These are phyloP conservation scores for Adansonia gregorii DNA, from an alignment of 441 rosid species.

Conservation along the genomic window DNA sequence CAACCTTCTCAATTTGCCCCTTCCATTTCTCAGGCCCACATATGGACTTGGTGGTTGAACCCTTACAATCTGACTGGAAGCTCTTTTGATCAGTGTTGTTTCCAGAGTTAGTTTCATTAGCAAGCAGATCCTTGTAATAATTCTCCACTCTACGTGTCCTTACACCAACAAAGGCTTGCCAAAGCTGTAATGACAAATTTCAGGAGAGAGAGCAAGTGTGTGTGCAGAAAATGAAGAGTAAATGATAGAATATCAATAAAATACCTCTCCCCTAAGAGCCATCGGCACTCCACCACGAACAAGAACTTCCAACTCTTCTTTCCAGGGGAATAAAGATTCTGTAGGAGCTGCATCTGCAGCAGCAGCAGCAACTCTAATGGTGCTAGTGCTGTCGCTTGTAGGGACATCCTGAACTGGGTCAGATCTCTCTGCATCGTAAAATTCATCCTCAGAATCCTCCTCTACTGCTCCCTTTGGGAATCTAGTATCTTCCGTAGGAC, in stretches of 20 bases:
- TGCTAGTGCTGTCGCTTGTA: slow-evolving; percentile 49
- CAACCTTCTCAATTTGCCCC: slow-evolving; percentile 99
- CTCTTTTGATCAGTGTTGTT: slow-evolving; percentile 44
- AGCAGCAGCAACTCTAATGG: slow-evolving; percentile 44
- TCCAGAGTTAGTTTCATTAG: slow-evolving; percentile 54
- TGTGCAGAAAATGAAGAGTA: slow-evolving; percentile 1
- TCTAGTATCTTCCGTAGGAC: slow-evolving; percentile 58
- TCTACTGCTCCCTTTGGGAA: slow-evolving; percentile 70
- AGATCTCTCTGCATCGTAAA: slow-evolving; percentile 93
- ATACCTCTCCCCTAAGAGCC: slow-evolving; percentile 99
- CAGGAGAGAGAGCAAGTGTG: slow-evolving; percentile 10
- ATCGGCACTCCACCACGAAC: slow-evolving; percentile 98
- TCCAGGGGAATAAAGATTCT: slow-evolving; percentile 71
- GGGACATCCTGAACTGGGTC: slow-evolving; percentile 70
- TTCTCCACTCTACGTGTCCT: slow-evolving; percentile 84
- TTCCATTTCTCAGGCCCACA: slow-evolving; percentile 90
- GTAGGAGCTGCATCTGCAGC: slow-evolving; percentile 39
- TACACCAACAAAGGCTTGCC: slow-evolving; percentile 99
- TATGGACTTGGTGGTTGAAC: slow-evolving; percentile 46
- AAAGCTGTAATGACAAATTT: slow-evolving; percentile 69
- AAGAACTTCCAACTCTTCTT: slow-evolving; percentile 95
- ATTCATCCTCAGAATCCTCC: slow-evolving; percentile 96
- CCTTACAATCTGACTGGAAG: slow-evolving; percentile 48
- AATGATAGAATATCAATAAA: slow-evolving; percentile 14
- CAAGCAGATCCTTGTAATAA: slow-evolving; percentile 80